Base-by-base conservation (phyloP, 768 basidiomycete species). In the Podaxis sp. region DNA sequence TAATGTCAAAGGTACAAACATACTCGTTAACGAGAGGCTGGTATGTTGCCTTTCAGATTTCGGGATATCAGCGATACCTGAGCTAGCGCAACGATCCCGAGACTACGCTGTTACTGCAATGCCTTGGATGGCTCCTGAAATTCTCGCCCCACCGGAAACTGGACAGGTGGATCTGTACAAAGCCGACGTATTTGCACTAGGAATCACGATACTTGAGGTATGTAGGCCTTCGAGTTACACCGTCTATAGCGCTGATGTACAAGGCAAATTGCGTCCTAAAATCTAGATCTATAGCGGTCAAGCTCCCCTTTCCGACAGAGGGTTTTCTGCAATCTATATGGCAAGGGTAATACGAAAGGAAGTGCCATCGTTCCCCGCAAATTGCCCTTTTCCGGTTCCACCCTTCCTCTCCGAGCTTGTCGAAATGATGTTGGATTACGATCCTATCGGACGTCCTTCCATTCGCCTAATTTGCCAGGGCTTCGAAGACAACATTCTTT, bases 91-190 rank as follows among this genome's bases (percentile, higher is more conserved):
- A 40, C 22, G 22, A 22, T 38, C 54, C 13, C 38, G 54, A 24
- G 37, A 24, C 22, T n/a, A 22, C 38, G 38, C 54, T 4, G 37
- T 55, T 17, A 15, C 25, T 24, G 38, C 54, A 22, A 24, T 40
- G 36, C 54, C 54, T 22, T 55, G 54, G 54, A 55, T 41, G 54
- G 37, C 54, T 4, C 54, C 54, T 4, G 54, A 55, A 40, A 7
- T 38, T 24, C 15, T 55, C 6, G 38, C n/a, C 4, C 36, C 19
- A 19, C 54, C 22, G 4, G 54, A 24, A 6, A 15, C n/a, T 4
- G 22, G 37, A 9, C 12, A 37, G 37, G 19, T 55, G 2, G 54
- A 55, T 19, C 54, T 55, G 19, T 19, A 38, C 22, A 38, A 55
- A 55, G 19, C 38, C 9, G 54, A 55, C 6, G 15, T 55, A 41